Percentiles rank a stretch among this genome's conserved stretches.
These are phyloP conservation scores for Mycena haematopus DNA, from an alignment of 768 basidiomycete species.

Conservation along the genomic window DNA sequence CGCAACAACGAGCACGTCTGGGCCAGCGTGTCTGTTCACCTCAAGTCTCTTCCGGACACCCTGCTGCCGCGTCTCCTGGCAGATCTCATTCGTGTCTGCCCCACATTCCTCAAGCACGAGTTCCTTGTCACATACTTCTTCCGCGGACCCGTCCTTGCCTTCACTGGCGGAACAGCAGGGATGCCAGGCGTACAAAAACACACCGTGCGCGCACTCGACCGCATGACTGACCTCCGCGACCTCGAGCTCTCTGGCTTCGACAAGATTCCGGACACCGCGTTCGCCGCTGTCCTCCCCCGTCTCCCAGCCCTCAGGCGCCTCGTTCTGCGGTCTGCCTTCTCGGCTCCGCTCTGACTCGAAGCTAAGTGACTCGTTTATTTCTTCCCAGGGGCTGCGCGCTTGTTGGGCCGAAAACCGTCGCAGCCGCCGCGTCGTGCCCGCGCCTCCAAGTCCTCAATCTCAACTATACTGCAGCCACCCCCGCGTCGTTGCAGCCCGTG, in stretches of 20 bases:
- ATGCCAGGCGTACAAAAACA: constrained; percentile 58
- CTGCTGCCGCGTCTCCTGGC: constrained; percentile 58
- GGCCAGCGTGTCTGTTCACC: constrained; percentile 44
- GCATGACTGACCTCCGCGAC: constrained; percentile 48
- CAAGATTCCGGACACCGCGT: constrained; percentile 56
- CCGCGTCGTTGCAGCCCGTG: constrained; percentile 52
- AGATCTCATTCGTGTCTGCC: constrained; percentile 55
- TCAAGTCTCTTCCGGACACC: constrained; percentile 59
- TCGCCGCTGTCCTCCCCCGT: constrained; percentile 55
- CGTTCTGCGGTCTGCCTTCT: constrained; percentile 56
- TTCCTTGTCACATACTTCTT: constrained; percentile 69
- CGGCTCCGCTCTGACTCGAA: not conserved
- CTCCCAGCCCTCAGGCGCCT: constrained; percentile 54
- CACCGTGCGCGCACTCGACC: constrained; percentile 54
- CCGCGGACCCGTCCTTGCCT: constrained; percentile 54
- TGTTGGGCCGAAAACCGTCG: constrained; percentile 56
- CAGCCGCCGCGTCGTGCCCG: constrained; percentile 48
- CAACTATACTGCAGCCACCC: constrained; percentile 63
- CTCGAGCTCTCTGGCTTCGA: constrained; percentile 59
- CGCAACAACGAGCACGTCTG: constrained; percentile 46
- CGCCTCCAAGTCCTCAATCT: constrained; percentile 58
- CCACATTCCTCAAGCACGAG: constrained; percentile 57
- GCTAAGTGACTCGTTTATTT: constrained; percentile 17
- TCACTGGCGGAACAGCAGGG: constrained; percentile 51
- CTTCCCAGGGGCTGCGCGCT: constrained; percentile 62